Conservation (phyloP, 2,329 filamentous ascomycete species). For the Fusarium pseudonygamai region DNA sequence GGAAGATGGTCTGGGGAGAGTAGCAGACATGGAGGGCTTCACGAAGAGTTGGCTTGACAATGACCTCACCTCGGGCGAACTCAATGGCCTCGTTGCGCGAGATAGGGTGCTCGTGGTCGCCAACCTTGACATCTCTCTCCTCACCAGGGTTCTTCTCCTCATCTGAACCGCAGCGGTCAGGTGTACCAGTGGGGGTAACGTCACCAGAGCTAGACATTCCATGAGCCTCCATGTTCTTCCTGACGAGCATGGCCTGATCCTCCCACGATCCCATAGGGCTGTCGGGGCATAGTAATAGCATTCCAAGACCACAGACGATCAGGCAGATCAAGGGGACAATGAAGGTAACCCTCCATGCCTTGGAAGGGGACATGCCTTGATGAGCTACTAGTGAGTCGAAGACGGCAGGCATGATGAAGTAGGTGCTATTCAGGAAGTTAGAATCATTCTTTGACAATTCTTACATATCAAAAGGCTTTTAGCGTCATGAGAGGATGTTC, state of each 20-base stretch:
- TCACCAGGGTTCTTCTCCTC: constrained; percentile 49
- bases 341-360: constrained; percentile 87
- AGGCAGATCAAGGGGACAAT: constrained; percentile 85
- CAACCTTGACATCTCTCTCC: constrained; percentile 49
- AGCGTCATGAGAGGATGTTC: background rate
- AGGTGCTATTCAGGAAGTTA: constrained; percentile 61
- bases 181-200: constrained; percentile 60
- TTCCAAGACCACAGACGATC: constrained; percentile 69
- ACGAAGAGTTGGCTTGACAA: constrained; percentile 65
- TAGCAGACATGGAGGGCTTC: constrained; percentile 57
- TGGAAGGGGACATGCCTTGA: constrained; percentile 68
- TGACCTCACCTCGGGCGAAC: constrained; percentile 61
- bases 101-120: constrained; percentile 57
- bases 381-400: constrained; percentile 76
- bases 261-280: constrained; percentile 86
- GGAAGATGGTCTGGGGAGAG: constrained; percentile 64
- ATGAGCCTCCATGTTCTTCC: constrained; percentile 62
- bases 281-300: constrained; percentile 80
- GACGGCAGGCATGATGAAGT: constrained; percentile 92
- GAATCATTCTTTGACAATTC: background rate
- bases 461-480: background rate
- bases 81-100: constrained; percentile 63
- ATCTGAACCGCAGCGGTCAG: constrained; percentile 49
- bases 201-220: constrained; percentile 53
- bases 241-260: constrained; percentile 69